Percentiles rank a stretch among this genome's conserved stretches.
phyloP scores from a whole-genome alignment of 2,329 filamentous ascomycete species.

The Fonsecaea nubica region DNA sequence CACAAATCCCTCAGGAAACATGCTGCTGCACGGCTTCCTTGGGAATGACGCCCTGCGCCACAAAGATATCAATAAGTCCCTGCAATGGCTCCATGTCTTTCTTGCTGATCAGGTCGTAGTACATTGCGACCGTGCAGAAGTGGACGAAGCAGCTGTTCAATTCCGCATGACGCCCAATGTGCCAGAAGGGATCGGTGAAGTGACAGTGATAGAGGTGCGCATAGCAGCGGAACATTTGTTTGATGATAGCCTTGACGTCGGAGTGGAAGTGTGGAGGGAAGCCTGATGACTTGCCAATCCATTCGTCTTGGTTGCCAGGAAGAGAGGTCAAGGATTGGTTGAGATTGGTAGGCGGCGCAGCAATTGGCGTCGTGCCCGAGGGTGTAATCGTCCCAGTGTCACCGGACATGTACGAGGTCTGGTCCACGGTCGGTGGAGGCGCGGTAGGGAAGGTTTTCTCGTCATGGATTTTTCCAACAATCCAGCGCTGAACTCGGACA shows the following conservation, averaged over 20 bases:
- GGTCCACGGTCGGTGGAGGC: conserved; percentile 67
- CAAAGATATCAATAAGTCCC: conserved; percentile 89
- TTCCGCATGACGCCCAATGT: conserved; percentile 73
- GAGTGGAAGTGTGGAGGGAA: conserved; percentile 90
- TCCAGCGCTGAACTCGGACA: conserved; percentile 95
- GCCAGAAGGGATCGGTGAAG: conserved; percentile 82
- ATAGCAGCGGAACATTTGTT: conserved; percentile 98
- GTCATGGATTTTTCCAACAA: conserved; percentile 93
- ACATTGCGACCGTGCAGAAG: conserved; percentile 80
- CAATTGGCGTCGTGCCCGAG: conserved; percentile 46
- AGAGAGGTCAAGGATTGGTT: conserved; percentile 67
- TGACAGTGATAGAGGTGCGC: conserved; percentile 98
- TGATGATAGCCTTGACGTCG: conserved; percentile 92
- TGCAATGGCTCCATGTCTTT: conserved; percentile 96
- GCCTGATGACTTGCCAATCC: conserved; percentile 89
- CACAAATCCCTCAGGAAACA: conserved; percentile 22
- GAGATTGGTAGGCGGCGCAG: conserved; percentile 49
- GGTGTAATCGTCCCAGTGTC: conserved; percentile 54
- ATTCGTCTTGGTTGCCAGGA: conserved; percentile 68
- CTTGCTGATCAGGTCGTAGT: conserved; percentile 81
- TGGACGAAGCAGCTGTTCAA: conserved; percentile 88
- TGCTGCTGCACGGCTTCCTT: conserved; percentile 58
- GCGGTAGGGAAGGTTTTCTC: conserved; percentile 89
- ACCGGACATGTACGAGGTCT: conserved; percentile 61
- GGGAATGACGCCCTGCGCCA: conserved; percentile 85